Conservation (phyloP, 2,329 filamentous ascomycete species). For the Atkinsonella hypoxylon region DNA sequence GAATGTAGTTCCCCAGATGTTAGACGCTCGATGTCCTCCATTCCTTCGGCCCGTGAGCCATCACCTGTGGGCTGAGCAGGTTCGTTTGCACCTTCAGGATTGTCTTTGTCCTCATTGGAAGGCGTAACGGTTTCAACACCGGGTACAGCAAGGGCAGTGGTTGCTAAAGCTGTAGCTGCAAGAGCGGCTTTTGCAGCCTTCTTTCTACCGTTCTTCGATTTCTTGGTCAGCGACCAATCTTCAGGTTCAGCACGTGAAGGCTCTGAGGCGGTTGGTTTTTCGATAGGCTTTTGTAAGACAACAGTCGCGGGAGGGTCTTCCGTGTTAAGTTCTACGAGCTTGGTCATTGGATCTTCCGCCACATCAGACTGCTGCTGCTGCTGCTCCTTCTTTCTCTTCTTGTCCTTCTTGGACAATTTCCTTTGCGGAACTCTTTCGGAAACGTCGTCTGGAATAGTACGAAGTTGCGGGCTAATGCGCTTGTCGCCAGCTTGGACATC, state of each 20-base stretch:
- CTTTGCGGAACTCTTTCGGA: constrained; percentile 3
- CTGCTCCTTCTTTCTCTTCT: constrained; percentile 9
- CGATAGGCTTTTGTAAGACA: neutral
- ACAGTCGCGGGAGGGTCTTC: neutral
- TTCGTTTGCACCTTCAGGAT: neutral
- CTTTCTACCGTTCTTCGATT: constrained; percentile 24
- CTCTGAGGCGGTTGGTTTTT: neutral
- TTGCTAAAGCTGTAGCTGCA: constrained; percentile 7
- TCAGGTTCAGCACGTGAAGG: constrained; percentile 6
- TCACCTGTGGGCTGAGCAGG: neutral
- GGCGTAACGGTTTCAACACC: neutral
- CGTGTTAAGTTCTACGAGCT: neutral
- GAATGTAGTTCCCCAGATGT: neutral
- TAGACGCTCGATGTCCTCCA: constrained; percentile 3
- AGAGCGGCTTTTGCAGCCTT: constrained; percentile 21
- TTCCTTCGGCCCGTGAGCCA: constrained; percentile 10
- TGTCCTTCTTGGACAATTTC: constrained; percentile 19
- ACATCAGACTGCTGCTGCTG: neutral
- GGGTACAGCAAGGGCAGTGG: constrained; percentile 1
- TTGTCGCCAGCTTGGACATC: neutral
- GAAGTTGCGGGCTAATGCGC: neutral
- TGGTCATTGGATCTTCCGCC: neutral
- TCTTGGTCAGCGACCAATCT: constrained; percentile 11
- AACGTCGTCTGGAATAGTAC: neutral
- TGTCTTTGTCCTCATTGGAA: constrained; percentile 1